phyloP scores from a whole-genome alignment of 257 asterid genomes.

The Coffea eugenioides region DNA sequence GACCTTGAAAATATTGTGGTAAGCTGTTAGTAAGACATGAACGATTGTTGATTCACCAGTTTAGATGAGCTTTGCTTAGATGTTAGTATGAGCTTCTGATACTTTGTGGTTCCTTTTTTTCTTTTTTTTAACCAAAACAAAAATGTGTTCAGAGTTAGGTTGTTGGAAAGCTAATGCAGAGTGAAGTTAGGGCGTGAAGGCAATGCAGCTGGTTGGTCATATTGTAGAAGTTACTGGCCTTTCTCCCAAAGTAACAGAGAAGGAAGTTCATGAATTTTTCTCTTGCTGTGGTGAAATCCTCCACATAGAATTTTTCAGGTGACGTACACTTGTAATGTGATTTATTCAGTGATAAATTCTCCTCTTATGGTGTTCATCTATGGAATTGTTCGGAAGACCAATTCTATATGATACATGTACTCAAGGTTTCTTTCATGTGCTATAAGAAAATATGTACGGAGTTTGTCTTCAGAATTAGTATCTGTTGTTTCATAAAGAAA shows the following conservation, averaged over 20 bases:
- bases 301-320: conserved; percentile 47
- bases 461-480: background rate
- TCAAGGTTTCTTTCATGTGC: no score
- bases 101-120: background rate
- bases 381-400: background rate
- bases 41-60: background rate
- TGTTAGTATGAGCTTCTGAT: background rate
- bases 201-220: conserved; percentile 35
- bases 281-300: conserved; percentile 53
- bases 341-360: background rate
- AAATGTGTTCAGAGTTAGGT: conserved; percentile 15
- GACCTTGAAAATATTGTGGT: no score
- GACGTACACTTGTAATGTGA: background rate
- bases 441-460: no score
- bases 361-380: background rate
- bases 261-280: conserved; percentile 54
- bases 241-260: conserved; percentile 44
- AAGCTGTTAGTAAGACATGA: background rate
- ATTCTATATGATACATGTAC: no score
- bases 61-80: background rate
- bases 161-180: background rate
- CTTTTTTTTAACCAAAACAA: no score
- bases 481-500: background rate
- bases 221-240: conserved; percentile 57
- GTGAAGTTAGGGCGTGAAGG: conserved; percentile 8